phyloP scores from a whole-genome alignment of 805 yeast genomes.

The Kodamaea kakaduensis region DNA sequence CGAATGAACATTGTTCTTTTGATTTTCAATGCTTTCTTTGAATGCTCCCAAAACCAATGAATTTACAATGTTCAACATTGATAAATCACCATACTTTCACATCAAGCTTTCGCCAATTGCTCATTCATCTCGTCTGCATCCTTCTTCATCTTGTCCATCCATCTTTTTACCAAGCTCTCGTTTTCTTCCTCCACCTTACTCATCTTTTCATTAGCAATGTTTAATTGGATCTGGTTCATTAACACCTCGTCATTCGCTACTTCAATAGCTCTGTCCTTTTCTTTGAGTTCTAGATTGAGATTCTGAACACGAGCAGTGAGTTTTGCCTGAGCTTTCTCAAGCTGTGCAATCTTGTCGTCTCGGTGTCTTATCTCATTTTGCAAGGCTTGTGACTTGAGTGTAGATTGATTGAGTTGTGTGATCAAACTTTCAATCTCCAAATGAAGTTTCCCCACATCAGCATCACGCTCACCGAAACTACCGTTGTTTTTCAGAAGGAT shows the following conservation, averaged over 20 bases:
- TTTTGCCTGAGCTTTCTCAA: slow-evolving; percentile 16
- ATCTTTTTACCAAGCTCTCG: slow-evolving; percentile 42
- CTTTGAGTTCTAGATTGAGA: slow-evolving; percentile 28
- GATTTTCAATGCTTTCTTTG: too few relatives aligned
- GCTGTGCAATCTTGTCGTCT: slow-evolving; percentile 11
- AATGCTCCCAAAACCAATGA: too few relatives aligned
- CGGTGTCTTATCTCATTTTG: slow-evolving; percentile 11
- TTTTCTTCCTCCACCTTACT: slow-evolving; percentile 45
- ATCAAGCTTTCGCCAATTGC: slow-evolving; percentile 6
- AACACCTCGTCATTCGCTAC: slow-evolving; percentile 65
- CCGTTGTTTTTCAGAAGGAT: slow-evolving; percentile 17
- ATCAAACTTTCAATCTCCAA: slow-evolving; percentile 4
- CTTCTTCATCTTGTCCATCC: slow-evolving; percentile 41
- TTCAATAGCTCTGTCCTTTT: slow-evolving; percentile 55
- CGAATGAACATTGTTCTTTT: too few relatives aligned
- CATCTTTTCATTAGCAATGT: slow-evolving; percentile 39
- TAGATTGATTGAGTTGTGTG: slow-evolving; percentile 19
- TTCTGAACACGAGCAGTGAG: slow-evolving; percentile 20
- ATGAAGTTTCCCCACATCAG: slow-evolving; percentile 6
- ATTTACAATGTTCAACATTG: too few relatives aligned
- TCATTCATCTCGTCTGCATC: slow-evolving; percentile 61
- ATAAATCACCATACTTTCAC: too few relatives aligned
- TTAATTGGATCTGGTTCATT: slow-evolving; percentile 54
- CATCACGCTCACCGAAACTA: background rate
- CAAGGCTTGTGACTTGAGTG: slow-evolving; percentile 22